Percentiles rank a stretch among this genome's conserved stretches.
Evolutionary conservation across 176 grass and related monocot genomes (phyloP).

Genomic region (Thinopyrum elongatum): DNA sequence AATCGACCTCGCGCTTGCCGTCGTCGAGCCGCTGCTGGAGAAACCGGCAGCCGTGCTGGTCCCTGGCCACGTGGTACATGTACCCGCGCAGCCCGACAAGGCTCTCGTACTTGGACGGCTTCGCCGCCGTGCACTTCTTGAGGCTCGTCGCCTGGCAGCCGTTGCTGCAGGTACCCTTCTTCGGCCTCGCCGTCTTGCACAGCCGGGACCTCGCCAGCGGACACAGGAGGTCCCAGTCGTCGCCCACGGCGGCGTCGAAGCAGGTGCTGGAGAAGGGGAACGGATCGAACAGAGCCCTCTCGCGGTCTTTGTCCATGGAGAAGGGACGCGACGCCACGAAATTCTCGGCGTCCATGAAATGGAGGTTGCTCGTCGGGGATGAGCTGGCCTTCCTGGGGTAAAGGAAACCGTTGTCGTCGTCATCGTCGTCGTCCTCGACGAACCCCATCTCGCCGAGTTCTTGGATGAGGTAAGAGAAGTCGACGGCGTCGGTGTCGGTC

Average conservation of each 20-base stretch:
- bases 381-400: slow-evolving; percentile 3
- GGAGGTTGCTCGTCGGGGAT: slow-evolving; percentile 19
- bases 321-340: slow-evolving; percentile 22
- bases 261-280: slow-evolving; percentile 22
- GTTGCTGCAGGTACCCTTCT: slow-evolving; percentile 15
- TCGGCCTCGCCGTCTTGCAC: slow-evolving; percentile 23
- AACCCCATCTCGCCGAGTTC: slow-evolving; percentile 37
- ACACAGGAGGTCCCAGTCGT: slow-evolving; percentile 12
- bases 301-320: slow-evolving; percentile 1
- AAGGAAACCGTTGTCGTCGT: slow-evolving; percentile 1
- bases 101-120: slow-evolving; percentile 44
- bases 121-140: slow-evolving; percentile 26
- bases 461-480: slow-evolving; percentile 34
- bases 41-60: slow-evolving; percentile 80
- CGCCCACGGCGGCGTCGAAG: background rate
- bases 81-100: slow-evolving; percentile 47
- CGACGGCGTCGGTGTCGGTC: background rate
- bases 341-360: slow-evolving; percentile 2
- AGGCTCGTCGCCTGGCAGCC: slow-evolving; percentile 11
- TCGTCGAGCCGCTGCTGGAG: slow-evolving; percentile 76
- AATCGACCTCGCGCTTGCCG: slow-evolving; percentile 58
- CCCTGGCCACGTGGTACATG: slow-evolving; percentile 63
- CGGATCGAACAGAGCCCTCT: slow-evolving; percentile 13
- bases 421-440: slow-evolving; percentile 23
- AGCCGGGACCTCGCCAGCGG: slow-evolving; percentile 10